phyloP scores from a whole-genome alignment of 2,329 filamentous ascomycete genomes.

The Bipolaris victoriae region DNA sequence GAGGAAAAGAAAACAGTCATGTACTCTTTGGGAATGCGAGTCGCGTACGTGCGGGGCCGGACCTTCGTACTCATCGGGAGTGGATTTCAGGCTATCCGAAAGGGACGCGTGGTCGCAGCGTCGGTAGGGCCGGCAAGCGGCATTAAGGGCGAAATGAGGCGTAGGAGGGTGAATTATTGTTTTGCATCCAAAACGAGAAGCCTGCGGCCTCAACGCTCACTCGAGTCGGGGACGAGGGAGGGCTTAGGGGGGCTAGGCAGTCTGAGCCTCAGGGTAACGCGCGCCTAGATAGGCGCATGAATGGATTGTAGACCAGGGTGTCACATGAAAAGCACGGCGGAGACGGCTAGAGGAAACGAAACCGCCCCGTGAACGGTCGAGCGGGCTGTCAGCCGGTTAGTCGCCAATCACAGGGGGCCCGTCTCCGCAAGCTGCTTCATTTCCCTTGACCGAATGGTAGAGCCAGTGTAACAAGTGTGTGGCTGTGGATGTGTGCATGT shows the following conservation, averaged over 20 bases:
- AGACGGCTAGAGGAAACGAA: conserved; percentile 4
- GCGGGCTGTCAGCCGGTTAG: conserved; percentile 1
- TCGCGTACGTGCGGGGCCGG: neutral
- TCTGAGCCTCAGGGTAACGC: neutral
- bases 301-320: neutral
- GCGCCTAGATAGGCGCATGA: neutral
- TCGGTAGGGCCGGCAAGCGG: neutral
- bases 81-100: neutral
- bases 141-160: neutral
- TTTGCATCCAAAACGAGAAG: neutral
- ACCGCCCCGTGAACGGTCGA: neutral
- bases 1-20: neutral
- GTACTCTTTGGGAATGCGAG: neutral
- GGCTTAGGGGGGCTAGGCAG: neutral
- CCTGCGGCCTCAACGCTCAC: neutral
- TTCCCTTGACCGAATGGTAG: conserved; percentile 20
- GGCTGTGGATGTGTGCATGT: neutral
- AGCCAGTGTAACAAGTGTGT: neutral
- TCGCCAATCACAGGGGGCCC: conserved; percentile 26
- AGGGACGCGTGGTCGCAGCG: neutral
- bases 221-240: neutral
- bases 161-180: neutral
- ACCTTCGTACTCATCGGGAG: neutral
- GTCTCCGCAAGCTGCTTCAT: conserved; percentile 29
- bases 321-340: neutral